A percentile compares a stretch with the other conserved stretches of the same genome.
These are phyloP conservation scores for Metarhizium rileyi DNA, from an alignment of 2,329 filamentous ascomycete species.

Conservation along the genomic window DNA sequence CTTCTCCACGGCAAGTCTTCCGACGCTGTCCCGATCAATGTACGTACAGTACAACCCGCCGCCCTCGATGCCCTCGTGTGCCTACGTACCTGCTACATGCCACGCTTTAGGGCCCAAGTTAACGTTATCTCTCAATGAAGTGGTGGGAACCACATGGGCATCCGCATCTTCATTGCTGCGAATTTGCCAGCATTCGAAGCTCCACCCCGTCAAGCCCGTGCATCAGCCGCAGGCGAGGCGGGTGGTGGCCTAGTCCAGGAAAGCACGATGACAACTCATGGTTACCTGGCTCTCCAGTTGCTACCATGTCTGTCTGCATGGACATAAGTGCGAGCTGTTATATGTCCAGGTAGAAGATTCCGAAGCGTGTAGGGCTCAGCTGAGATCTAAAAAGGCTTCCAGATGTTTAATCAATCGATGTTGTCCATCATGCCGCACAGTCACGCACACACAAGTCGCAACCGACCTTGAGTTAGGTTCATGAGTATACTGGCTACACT, in stretches of 20 bases:
- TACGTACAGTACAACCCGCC: not conserved
- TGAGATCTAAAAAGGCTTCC: not conserved
- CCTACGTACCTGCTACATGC: not conserved
- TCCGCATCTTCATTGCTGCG: not conserved
- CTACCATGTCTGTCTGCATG: not conserved
- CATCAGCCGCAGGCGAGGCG: not conserved
- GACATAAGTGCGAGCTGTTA: not conserved
- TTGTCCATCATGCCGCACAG: no score
- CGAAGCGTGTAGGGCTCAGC: not conserved
- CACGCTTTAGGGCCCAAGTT: not conserved
- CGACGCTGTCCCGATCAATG: not conserved
- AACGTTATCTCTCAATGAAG: not conserved
- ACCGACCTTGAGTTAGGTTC: no score
- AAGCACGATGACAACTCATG: not conserved
- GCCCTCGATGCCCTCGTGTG: not conserved
- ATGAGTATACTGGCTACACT: no score
- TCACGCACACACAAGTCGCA: no score
- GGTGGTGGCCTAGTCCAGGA: not conserved
- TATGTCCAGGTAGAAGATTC: not conserved
- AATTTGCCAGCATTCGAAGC: not conserved
- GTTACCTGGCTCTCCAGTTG: not conserved
- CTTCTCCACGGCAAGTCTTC: not conserved
- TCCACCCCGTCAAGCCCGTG: not conserved
- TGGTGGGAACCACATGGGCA: not conserved
- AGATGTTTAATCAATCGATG: no score